These are phyloP conservation scores for Quercus aquifolioides DNA, from an alignment of 306 rosid species.

Conservation along the genomic window DNA sequence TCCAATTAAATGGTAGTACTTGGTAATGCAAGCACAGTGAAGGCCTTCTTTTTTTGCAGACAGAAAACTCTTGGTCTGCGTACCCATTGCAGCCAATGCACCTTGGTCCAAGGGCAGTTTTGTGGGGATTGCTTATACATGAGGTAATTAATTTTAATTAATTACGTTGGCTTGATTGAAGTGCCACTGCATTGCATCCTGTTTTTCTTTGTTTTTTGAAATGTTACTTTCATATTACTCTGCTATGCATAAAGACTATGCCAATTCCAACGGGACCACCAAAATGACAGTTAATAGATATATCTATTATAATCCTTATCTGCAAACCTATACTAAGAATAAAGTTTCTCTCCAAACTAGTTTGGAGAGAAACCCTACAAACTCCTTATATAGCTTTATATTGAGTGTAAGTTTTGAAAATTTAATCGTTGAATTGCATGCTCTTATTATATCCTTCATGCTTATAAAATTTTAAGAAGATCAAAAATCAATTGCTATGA, in stretches of 20 bases:
- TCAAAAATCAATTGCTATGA: too few species aligned
- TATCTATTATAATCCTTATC: too few species aligned
- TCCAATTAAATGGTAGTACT: too few species aligned
- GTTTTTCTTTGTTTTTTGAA: neutral
- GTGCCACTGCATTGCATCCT: neutral
- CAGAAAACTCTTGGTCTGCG: constrained; percentile 52
- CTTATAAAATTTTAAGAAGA: too few species aligned
- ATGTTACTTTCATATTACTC: neutral
- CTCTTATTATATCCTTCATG: too few species aligned
- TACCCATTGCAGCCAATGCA: constrained; percentile 61
- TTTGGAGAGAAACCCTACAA: too few species aligned
- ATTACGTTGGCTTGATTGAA: neutral
- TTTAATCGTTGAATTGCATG: too few species aligned
- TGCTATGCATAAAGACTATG: neutral
- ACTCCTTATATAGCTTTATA: too few species aligned
- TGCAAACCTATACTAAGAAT: too few species aligned
- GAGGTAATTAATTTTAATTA: constrained; percentile 53
- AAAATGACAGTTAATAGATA: neutral
- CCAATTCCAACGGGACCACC: neutral
- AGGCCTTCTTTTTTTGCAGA: constrained; percentile 29
- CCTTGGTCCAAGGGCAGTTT: constrained; percentile 51
- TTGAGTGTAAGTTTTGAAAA: too few species aligned
- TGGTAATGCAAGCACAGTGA: too few species aligned
- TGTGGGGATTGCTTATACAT: constrained; percentile 90
- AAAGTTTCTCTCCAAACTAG: too few species aligned